phyloP scores from a whole-genome alignment of 495 filamentous ascomycete genomes.

The Sabuloglossum arenarium region DNA sequence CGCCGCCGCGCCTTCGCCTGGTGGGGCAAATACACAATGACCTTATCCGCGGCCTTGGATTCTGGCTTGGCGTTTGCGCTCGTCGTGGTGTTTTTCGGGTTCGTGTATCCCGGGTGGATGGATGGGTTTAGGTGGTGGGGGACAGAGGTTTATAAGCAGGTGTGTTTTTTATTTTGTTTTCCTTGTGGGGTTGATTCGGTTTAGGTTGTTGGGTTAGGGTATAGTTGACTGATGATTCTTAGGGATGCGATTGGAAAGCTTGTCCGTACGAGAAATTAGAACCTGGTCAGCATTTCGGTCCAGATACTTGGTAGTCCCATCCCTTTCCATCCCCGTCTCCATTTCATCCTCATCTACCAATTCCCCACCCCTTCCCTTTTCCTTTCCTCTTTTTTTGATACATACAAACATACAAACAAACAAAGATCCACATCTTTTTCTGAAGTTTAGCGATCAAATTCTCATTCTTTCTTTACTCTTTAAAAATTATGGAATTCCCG shows the following conservation, averaged over 20 bases:
- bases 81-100: constrained; percentile 63
- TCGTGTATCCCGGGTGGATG: constrained; percentile 51
- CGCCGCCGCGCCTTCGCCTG: constrained; percentile 41
- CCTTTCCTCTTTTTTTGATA: no score
- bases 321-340: no score
- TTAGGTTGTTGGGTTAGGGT: constrained; percentile 9
- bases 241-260: constrained; percentile 44
- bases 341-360: no score
- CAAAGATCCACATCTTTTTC: no score
- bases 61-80: constrained; percentile 62
- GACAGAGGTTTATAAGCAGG: constrained; percentile 42
- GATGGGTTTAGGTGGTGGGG: constrained; percentile 53
- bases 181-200: constrained; percentile 9
- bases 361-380: no score
- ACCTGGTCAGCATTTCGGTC: constrained; percentile 35
- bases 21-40: constrained; percentile 88
- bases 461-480: no score
- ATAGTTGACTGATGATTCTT: constrained; percentile 21
- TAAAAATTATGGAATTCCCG: no score
- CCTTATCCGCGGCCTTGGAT: constrained; percentile 59
- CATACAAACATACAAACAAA: no score
- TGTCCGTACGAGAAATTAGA: constrained; percentile 32
- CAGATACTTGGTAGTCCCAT: constrained; percentile 32
- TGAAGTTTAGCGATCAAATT: no score
- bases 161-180: no score